phyloP scores from a whole-genome alignment of 306 rosid species.

The Cyclanthera cordifolia region DNA sequence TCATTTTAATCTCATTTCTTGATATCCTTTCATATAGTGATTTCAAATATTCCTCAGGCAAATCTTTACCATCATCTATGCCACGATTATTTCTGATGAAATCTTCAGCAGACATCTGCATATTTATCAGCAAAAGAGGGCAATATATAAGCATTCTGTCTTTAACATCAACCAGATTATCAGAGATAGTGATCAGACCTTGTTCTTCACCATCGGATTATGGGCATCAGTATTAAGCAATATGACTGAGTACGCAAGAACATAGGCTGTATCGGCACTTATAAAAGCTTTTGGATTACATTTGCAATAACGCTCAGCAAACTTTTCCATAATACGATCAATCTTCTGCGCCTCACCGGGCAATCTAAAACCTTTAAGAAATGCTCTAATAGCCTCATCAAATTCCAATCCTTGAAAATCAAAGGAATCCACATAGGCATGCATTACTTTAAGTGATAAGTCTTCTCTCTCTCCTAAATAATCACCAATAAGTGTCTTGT shows the following conservation, averaged over 20 bases:
- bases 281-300: slow-evolving; percentile 82
- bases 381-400: slow-evolving; percentile 88
- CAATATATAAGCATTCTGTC: slow-evolving; percentile 14
- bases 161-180: slow-evolving; percentile 11
- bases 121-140: slow-evolving; percentile 15
- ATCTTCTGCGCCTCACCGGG: slow-evolving; percentile 99
- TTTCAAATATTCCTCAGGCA: slow-evolving; percentile 77
- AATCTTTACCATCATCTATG: slow-evolving; percentile 97
- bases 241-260: slow-evolving; percentile 96
- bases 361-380: slow-evolving; percentile 89
- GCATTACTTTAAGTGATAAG: slow-evolving; percentile 88
- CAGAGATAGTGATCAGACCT: slow-evolving; percentile 40
- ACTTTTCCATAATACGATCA: slow-evolving; percentile 96
- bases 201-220: slow-evolving; percentile 86
- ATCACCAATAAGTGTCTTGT: slow-evolving; percentile 87
- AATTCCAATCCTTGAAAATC: slow-evolving; percentile 83
- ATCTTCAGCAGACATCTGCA: slow-evolving; percentile 98
- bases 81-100: slow-evolving; percentile 97
- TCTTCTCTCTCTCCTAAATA: slow-evolving; percentile 98
- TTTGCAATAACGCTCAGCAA: slow-evolving; percentile 91
- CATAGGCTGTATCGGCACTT: slow-evolving; percentile 99
- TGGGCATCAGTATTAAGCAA: slow-evolving; percentile 96
- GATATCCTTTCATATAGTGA: slow-evolving; percentile 78
- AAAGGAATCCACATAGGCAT: slow-evolving; percentile 88
- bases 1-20: slow-evolving; percentile 94